Percentiles rank a stretch among this genome's conserved stretches.
Conservation (phyloP, 495 filamentous ascomycete genomes). For the Pyronema omphalodes region DNA sequence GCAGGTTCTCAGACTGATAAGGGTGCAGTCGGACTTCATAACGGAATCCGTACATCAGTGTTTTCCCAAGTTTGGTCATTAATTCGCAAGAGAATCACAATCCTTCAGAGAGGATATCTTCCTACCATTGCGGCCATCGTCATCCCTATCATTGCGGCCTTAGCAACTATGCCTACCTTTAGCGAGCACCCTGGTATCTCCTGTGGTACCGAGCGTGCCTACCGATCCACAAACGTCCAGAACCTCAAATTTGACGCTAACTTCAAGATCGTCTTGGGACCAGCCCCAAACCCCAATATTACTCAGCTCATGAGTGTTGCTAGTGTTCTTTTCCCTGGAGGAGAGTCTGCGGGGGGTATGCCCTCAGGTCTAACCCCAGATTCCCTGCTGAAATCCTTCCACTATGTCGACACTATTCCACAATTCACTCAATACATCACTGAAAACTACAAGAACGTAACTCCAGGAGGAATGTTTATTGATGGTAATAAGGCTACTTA, state of each 20-base stretch:
- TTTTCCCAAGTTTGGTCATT: constrained; percentile 49
- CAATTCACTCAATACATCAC: constrained; percentile 50
- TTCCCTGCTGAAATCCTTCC: not conserved
- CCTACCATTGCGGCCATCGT: constrained; percentile 52
- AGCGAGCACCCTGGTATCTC: constrained; percentile 34
- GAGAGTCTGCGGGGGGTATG: not conserved
- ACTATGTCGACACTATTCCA: constrained; percentile 41
- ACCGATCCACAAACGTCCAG: not conserved
- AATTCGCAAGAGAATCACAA: constrained; percentile 57
- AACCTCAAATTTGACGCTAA: not conserved
- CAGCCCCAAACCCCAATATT: not conserved
- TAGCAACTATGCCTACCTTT: constrained; percentile 55
- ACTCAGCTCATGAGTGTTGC: not conserved
- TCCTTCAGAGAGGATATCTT: constrained; percentile 56
- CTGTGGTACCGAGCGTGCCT: constrained; percentile 29
- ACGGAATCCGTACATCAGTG: constrained; percentile 46
- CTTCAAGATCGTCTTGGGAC: not conserved
- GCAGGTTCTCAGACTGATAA: constrained; percentile 9
- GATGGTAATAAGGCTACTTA: constrained; percentile 35
- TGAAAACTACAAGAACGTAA: constrained; percentile 43
- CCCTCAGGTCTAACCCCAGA: too few species aligned
- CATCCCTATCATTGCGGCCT: constrained; percentile 57
- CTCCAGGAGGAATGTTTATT: constrained; percentile 59
- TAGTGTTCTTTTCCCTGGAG: not conserved
- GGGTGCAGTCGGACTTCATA: constrained; percentile 37